phyloP scores from a whole-genome alignment of 2,329 filamentous ascomycete species.

The Tolypocladium sp. region DNA sequence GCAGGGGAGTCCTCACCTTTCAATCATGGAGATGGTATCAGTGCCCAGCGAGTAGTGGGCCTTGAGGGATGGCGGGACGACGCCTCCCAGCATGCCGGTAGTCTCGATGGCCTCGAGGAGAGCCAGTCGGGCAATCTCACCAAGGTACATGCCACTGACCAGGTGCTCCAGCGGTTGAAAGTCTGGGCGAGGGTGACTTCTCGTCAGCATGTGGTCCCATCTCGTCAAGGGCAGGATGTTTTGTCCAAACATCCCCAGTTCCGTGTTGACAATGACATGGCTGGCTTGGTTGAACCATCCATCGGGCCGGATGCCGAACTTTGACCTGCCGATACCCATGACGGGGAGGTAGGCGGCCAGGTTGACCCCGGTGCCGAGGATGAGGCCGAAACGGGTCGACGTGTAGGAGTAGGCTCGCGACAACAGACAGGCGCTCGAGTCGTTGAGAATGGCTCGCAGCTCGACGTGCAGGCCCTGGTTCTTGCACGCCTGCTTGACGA shows the following conservation, averaged over 20 bases:
- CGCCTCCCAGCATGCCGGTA: conserved; percentile 45
- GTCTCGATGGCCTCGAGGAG: conserved; percentile 49
- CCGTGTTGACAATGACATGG: conserved; percentile 59
- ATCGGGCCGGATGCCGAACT: conserved; percentile 46
- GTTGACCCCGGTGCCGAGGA: conserved; percentile 60
- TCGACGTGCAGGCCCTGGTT: conserved; percentile 42
- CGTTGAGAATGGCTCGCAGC: conserved; percentile 55
- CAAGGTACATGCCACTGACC: conserved; percentile 57
- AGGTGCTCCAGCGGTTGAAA: conserved; percentile 56
- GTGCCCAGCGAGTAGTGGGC: conserved; percentile 50
- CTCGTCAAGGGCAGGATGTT: conserved; percentile 49
- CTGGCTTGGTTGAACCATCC: conserved; percentile 49
- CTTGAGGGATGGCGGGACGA: conserved; percentile 43
- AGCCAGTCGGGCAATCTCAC: conserved; percentile 51
- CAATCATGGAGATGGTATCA: conserved; percentile 48
- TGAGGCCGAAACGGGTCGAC: conserved; percentile 53
- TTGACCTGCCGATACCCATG: conserved; percentile 40
- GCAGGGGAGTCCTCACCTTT: conserved; percentile 34
- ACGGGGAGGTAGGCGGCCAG: conserved; percentile 56
- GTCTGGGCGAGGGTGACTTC: conserved; percentile 42
- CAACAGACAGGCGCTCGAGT: conserved; percentile 56
- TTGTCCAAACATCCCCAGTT: conserved; percentile 57
- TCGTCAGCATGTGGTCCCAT: conserved; percentile 49
- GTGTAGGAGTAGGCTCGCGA: conserved; percentile 52
- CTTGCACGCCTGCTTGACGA: conserved; percentile 46